A percentile compares a stretch with the other conserved stretches of the same genome.
Conservation (phyloP, 495 filamentous ascomycete species). For the Talaromyces nanjingensis region DNA sequence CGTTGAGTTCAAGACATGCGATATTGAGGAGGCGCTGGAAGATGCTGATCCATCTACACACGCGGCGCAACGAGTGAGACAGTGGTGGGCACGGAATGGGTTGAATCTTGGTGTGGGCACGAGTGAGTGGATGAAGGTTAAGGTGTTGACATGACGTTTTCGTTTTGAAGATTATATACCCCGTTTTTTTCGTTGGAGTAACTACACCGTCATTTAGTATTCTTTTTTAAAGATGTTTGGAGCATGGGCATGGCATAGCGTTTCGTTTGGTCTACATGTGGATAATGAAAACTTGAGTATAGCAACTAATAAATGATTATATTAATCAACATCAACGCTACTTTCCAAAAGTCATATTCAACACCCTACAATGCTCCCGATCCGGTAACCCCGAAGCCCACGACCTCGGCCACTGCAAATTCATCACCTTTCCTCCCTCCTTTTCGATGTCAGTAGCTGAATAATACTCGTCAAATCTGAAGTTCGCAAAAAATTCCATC, state of each 20-base stretch:
- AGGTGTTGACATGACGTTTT: constrained; percentile 38
- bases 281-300: background rate
- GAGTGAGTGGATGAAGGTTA: constrained; percentile 90
- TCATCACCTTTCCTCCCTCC: background rate
- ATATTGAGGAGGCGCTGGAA: constrained; percentile 91
- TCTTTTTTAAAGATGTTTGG: background rate
- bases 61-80: constrained; percentile 58
- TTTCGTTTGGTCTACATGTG: background rate
- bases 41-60: constrained; percentile 62
- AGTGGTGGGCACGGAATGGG: constrained; percentile 89
- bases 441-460: background rate
- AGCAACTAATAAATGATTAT: background rate
- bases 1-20: constrained; percentile 91
- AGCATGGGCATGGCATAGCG: background rate
- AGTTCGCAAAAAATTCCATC: background rate
- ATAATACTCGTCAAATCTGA: constrained; percentile 2
- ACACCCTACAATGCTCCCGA: background rate
- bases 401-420: constrained; percentile 4
- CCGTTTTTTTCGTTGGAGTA: background rate
- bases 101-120: constrained; percentile 79
- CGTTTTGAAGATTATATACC: constrained; percentile 2
- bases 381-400: background rate
- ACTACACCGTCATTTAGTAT: background rate
- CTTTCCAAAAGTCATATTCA: background rate
- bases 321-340: background rate